Evolutionary conservation across 495 filamentous ascomycete genomes (phyloP), one percentile per base, ranked within the genome.

Genomic region (Delitschia confertaspora): DNA sequence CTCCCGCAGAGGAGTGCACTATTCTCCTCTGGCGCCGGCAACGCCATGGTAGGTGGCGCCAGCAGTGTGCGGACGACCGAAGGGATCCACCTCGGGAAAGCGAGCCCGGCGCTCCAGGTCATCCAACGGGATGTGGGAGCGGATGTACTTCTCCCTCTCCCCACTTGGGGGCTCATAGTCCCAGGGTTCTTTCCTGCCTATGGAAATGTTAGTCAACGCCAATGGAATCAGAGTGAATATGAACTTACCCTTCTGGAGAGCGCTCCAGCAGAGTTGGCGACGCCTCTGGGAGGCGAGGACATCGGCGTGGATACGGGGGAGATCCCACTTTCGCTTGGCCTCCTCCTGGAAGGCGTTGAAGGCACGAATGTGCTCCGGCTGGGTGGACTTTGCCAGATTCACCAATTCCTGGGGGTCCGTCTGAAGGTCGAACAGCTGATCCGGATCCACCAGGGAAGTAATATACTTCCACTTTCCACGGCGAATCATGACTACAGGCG

Each of bases 401-500:
- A 67, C 62, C 16, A 80, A 64, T 61, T 94, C 87, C 4, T 79
- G 61, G 1, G 86, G 86, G 56, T 94, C 87, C 13, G 60, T 57
- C 26, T 66, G 67, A 8, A 93, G 65, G 58, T 94, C 75, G 66
- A 72, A 94, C 11, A 94, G 74, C 69, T 85, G 81, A 7, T 81
- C 73, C 3, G 80, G 79, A 59, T 94, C 87, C 11, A 81, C 78
- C 5, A 82, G 74, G 42, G 83, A 93, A 47, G 78, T 82, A 47
- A 85, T 71, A 47, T 83, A 89, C 65, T 94, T 94, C 80, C 80
- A 91, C 32, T 66, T 65, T 8, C 84, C 85, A 32, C 82, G 78
- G 22, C 76, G 74, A 57, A 94, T 93, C 86, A 94, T 94, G 65
- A 91, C 80, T n/a, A 88, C 69, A 0, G 86, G 86, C 4, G 80